Conservation (phyloP, 108 stramenopile genomes). For the Cyclostephanos tholiformis region DNA sequence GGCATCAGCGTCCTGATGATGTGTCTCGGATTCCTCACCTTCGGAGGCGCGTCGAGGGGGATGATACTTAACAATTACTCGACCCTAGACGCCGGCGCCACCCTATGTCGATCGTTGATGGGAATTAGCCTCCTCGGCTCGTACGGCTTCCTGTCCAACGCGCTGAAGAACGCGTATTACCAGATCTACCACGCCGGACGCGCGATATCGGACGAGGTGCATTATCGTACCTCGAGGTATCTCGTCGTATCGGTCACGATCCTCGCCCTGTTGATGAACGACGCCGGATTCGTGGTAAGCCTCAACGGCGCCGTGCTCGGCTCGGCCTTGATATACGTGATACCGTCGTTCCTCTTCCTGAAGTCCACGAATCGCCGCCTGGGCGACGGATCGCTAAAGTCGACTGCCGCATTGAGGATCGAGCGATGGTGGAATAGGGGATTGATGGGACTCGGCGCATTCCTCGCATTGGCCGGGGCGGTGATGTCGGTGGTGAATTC, state of each 20-base stretch:
- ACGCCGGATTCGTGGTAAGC: slow-evolving; percentile 91
- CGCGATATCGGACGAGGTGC: slow-evolving; percentile 36
- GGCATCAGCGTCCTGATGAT: slow-evolving; percentile 73
- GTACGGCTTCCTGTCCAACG: slow-evolving; percentile 80
- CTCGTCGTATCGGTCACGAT: slow-evolving; percentile 62
- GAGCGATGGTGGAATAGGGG: slow-evolving; percentile 61
- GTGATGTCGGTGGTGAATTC: slow-evolving; percentile 56
- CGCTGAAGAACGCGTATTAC: slow-evolving; percentile 50
- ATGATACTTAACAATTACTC: slow-evolving; percentile 94
- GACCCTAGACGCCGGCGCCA: slow-evolving; percentile 73
- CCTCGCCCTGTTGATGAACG: slow-evolving; percentile 65
- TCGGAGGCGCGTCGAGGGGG: slow-evolving; percentile 78
- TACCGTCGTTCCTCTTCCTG: slow-evolving; percentile 82
- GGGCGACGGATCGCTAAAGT: slow-evolving; percentile 22
- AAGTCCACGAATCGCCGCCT: slow-evolving; percentile 42
- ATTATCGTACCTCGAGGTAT: slow-evolving; percentile 35
- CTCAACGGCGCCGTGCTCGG: slow-evolving; percentile 89
- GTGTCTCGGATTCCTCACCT: slow-evolving; percentile 86
- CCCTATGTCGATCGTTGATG: slow-evolving; percentile 82
- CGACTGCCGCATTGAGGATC: slow-evolving; percentile 26
- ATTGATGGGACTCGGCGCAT: slow-evolving; percentile 60
- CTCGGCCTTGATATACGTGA: slow-evolving; percentile 84
- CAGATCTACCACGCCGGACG: slow-evolving; percentile 30
- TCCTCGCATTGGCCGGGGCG: slow-evolving; percentile 57
- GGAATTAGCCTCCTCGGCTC: slow-evolving; percentile 79